Base-by-base conservation (phyloP, 1,284 basidiomycete genomes). In the Cryptococcus hybrid region DNA sequence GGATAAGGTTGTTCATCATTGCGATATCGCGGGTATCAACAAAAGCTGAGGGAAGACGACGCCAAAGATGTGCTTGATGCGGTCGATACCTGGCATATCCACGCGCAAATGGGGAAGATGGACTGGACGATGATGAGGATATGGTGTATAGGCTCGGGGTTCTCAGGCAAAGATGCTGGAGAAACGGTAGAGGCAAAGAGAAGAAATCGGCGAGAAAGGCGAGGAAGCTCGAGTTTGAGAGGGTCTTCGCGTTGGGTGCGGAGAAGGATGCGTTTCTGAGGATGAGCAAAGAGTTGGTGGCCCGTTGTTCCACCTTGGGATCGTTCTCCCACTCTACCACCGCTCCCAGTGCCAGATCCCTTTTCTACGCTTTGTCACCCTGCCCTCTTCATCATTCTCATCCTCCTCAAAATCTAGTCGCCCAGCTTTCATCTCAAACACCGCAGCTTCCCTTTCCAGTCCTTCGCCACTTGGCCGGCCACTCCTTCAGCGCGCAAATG, bases 201-300 rank as follows among this genome's bases (percentile, higher is more conserved):
- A 76, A 76, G 58, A 74, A 69, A 11, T 69, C 60, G 8, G 56
- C 51, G 36, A 75, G 13, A 37, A 71, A 66, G 12, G 53, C 24
- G 46, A 68, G 47, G 45, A 73, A 67, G 1, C 50, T 42, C 2
- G 60, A 49, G 34, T 62, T 59, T 18, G 59, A 61, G 40, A 76
- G 66, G 3, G 59, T 47, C 40, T 61, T 65, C 7, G 70, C 62
- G 56, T 77, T 77, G 38, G 51, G 55, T 0, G 39, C 30, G 4
- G 51, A 49, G 39, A 71, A 65, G 36, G 59, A 65, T n/a, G 71
- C 67, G 56, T 77, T 77, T n/a, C 75, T 58, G 1, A 77, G 60
- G 15, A 74, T 55, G 35, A 70, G 65, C 24, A 77, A 58, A 2
- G 64, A 67, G 56, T 71, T 66, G 43, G 61, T 68, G 30, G 75